Base-by-base conservation (phyloP, 176 grass and related monocot genomes). In the Musa acuminata region DNA sequence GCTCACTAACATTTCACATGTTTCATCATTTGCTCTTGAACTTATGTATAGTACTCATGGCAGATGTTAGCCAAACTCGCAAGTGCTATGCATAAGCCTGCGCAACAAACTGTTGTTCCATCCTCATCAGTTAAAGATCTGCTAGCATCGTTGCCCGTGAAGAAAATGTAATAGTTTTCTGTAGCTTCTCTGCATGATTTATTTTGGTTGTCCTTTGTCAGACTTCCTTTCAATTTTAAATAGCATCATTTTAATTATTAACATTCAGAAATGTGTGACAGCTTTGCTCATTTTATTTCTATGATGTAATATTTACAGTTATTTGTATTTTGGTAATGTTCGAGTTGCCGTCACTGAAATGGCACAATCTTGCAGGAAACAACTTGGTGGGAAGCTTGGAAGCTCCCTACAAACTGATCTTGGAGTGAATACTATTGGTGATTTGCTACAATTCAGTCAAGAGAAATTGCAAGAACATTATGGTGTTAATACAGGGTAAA, bases 11-110 rank as follows among this genome's bases (percentile, higher is more conserved):
- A 0, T 43, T 43, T 63, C 67, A 55, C 17, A 69, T 80, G 62
- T 19, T 85, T 75, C 74, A 78, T 4, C 19, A 65, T 24, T 76
- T 74, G 11, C 58, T 74, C 51, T 19, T 82, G 53, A 77, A 78
- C 21, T 67, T 60, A 82, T 71, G 69, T 65, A 67, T 82, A 68
- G n/a, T 80, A 73, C 64, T 75, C 67, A 27, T 89, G 13, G 62
- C 80, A 93, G 94, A 89, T 98, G 90, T 76, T 98, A 83, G 90
- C 94, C 70, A 98, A 98, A 85, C 94, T 93, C 87, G 86, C 89
- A 19, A 98, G 94, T 22, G 85, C 85, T 55, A 93, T 93, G 90
- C 82, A 98, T 83, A 98, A 98, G 72, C 94, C 94, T 83, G 94
- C 94, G 84, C 90, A 98, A 77, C 90, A 98, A 85, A 93, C 94